phyloP scores from a whole-genome alignment of 306 rosid species.

The Glycine latifolia region DNA sequence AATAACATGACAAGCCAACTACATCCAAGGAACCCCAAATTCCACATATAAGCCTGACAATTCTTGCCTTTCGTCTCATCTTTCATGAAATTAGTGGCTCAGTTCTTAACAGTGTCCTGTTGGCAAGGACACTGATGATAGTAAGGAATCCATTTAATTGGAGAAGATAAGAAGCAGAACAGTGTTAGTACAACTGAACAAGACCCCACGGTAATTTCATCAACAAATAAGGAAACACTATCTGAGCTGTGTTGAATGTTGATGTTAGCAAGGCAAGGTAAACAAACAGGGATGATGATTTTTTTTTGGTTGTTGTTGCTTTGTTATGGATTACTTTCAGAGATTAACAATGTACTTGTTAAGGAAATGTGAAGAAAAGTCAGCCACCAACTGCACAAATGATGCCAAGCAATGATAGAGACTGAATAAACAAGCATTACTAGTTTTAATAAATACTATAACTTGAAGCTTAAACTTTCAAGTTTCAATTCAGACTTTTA shows the following conservation, averaged over 20 bases:
- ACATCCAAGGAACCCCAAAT: slow-evolving; percentile 5
- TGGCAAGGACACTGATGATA: background rate
- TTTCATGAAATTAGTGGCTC: background rate
- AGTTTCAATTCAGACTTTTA: background rate
- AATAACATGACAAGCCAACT: background rate
- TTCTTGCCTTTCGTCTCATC: background rate
- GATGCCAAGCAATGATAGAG: slow-evolving; percentile 19
- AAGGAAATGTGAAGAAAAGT: slow-evolving; percentile 32
- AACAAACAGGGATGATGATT: background rate
- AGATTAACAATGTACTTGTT: slow-evolving; percentile 6
- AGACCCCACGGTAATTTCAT: slow-evolving; percentile 36
- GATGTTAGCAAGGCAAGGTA: background rate
- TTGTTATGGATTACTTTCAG: background rate
- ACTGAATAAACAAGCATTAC: slow-evolving; percentile 14
- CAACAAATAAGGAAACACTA: slow-evolving; percentile 20
- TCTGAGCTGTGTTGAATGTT: background rate
- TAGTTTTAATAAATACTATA: background rate
- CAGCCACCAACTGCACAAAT: slow-evolving; percentile 35
- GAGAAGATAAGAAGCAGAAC: background rate
- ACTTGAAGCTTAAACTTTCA: background rate
- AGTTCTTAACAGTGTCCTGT: slow-evolving; percentile 7
- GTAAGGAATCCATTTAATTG: background rate
- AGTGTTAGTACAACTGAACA: background rate
- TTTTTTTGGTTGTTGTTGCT: background rate
- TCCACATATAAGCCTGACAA: background rate